Conservation (phyloP, 176 grass and related monocot species). For the maize (Zea mays) region Zm-B73-REFERENCE-NAM-5.0 NC_050102.1:19041001-19041500, state of each 20-base stretch:
- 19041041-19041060: neutral
- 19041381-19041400: neutral
- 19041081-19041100: neutral
- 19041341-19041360: neutral
- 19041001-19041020: neutral
- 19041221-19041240: neutral
- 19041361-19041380: neutral
- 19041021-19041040: neutral
- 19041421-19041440: conserved; percentile 23
- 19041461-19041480: conserved; percentile 57
- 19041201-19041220: neutral
- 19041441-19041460: conserved; percentile 32
- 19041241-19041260: neutral
- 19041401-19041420: neutral
- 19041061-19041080: neutral
- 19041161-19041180: neutral
- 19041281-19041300: neutral
- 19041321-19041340: neutral
- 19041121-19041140: neutral
- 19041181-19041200: neutral
- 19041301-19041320: neutral
- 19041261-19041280: neutral
- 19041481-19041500: conserved; percentile 59
- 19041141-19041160: neutral
- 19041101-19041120: neutral